These are phyloP conservation scores for Fusarium metavorans DNA, from an alignment of 2,329 filamentous ascomycete species.

Conservation along the genomic window DNA sequence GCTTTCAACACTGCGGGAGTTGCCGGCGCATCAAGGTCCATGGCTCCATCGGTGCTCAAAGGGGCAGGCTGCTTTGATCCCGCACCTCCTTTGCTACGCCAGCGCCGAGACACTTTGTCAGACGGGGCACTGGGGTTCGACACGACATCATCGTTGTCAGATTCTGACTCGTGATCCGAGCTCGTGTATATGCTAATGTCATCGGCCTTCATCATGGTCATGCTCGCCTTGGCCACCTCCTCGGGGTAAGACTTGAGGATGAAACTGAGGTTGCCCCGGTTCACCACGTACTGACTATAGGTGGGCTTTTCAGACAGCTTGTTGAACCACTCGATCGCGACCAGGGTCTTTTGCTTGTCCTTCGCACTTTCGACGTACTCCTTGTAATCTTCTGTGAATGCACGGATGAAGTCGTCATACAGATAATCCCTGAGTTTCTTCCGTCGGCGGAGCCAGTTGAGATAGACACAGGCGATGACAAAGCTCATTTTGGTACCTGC, in stretches of 20 bases:
- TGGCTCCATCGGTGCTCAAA: constrained; percentile 19
- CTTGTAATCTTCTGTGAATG: constrained; percentile 57
- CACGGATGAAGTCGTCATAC: constrained; percentile 66
- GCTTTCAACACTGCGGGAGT: not conserved
- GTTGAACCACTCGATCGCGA: constrained; percentile 59
- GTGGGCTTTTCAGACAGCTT: constrained; percentile 35
- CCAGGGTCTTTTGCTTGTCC: constrained; percentile 45
- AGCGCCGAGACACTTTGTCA: not conserved
- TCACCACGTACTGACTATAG: constrained; percentile 49
- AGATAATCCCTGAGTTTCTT: constrained; percentile 55
- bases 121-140: not conserved
- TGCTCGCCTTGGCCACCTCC: constrained; percentile 43
- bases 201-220: constrained; percentile 21
- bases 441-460: constrained; percentile 53
- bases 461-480: constrained; percentile 57
- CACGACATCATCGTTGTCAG: not conserved
- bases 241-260: constrained; percentile 51
- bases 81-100: not conserved
- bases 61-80: not conserved
- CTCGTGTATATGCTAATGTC: constrained; percentile 35
- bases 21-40: constrained; percentile 29
- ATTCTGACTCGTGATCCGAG: constrained; percentile 14
- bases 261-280: constrained; percentile 49
- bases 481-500: constrained; percentile 56
- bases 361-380: constrained; percentile 52